These are phyloP conservation scores for Myxozyma vanderwaltii DNA, from an alignment of 805 yeast genomes.

Conservation along the genomic window DNA sequence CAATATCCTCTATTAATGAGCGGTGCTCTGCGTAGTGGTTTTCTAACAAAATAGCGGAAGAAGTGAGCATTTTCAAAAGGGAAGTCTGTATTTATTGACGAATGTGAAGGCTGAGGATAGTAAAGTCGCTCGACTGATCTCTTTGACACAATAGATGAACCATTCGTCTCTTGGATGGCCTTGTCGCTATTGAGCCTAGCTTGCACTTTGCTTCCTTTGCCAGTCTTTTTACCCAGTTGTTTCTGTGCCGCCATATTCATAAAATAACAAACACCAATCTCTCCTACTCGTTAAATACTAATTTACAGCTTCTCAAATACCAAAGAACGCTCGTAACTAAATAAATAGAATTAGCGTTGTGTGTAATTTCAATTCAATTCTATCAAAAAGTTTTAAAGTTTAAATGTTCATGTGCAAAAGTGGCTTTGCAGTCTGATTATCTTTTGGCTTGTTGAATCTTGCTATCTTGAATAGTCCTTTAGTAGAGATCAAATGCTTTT, in stretches of 20 bases:
- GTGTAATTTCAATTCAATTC: neutral
- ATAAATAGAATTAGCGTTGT: neutral
- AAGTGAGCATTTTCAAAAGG: constrained; percentile 42
- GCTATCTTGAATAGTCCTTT: too few species aligned
- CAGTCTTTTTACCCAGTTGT: neutral
- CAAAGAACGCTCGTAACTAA: neutral
- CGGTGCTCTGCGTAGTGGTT: constrained; percentile 70
- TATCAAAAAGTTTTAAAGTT: constrained; percentile 1
- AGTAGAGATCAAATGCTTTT: too few species aligned
- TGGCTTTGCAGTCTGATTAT: neutral
- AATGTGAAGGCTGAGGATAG: constrained; percentile 34
- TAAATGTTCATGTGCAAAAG: constrained; percentile 1
- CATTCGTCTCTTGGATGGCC: constrained; percentile 81
- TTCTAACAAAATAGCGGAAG: constrained; percentile 68
- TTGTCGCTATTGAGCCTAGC: constrained; percentile 36
- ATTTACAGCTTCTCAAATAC: neutral
- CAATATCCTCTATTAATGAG: constrained; percentile 82
- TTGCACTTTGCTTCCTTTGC: constrained; percentile 9
- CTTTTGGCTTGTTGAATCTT: too few species aligned
- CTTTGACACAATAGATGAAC: constrained; percentile 79
- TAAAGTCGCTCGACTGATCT: constrained; percentile 72
- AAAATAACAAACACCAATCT: too few species aligned
- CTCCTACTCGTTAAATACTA: too few species aligned
- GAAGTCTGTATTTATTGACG: neutral
- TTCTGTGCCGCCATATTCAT: constrained; percentile 3